Evolutionary conservation across 129 eudicot species (phyloP), one percentile per base, ranked within the genome.

Genomic region (Ambrosia artemisiifolia): DNA sequence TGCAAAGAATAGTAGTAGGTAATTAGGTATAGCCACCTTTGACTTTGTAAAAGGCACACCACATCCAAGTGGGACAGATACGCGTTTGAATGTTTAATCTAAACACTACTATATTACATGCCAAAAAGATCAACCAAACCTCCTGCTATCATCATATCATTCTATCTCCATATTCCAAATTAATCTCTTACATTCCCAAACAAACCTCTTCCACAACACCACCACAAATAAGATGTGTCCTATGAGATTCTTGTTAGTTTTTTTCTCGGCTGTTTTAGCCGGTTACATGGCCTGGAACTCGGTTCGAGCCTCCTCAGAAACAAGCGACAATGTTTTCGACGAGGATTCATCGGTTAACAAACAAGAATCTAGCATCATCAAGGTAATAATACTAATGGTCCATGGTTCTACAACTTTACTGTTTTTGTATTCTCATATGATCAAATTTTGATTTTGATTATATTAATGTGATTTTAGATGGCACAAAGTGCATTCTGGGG

Each of bases 201-300:
- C 7, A 65, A 40, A 63, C 66, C 34, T 54, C 61, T 3, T 54
- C 13, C 70, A 36, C 44, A 35, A 24, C 28, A 24, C 28, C 28
- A 24, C 14, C 42, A 42, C 10, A 16, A 55, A 44, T n/a, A 72
- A 65, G 0, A 90, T 91, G 97, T 91, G 97, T 66, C 97, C 97
- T 30, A 70, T 91, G 85, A 83, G 97, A 63, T 87, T 91, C 63
- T 24, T 91, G 13, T 64, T 91, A 82, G 89, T 87, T 70, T 91
- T 91, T 53, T 87, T 88, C 64, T 91, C 97, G 3, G 92, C 95
- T 0, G 18, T 88, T 11, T 75, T 91, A 80, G 97, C 97, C 7
- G 97, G 67, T 10, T 87, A 80, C 32, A 63, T 90, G 10, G 96
- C 97, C 2, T 87, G 91, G 95, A 83, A 68, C 11, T 47, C 91